A percentile compares a stretch with the other conserved stretches of the same genome.
Conservation (phyloP, 768 basidiomycete genomes). For the Pleurotus pulmonarius region DNA sequence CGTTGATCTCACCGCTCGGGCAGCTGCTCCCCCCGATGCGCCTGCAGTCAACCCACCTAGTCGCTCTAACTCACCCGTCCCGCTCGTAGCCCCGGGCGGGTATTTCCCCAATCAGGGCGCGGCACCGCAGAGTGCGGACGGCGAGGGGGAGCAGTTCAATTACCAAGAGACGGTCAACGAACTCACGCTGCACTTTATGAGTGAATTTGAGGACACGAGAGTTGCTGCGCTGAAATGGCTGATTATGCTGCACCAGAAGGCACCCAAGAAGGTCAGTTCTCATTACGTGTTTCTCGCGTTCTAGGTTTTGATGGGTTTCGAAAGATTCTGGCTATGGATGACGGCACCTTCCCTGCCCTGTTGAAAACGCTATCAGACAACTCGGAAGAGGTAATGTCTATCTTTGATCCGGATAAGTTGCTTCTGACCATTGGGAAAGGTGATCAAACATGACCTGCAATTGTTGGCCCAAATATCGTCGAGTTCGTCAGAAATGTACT, state of each 20-base stretch:
- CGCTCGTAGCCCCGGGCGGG: conserved; percentile 38
- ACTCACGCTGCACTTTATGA: conserved; percentile 89
- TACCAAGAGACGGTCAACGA: conserved; percentile 92
- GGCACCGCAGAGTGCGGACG: conserved; percentile 23
- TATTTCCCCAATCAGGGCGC: conserved; percentile 25
- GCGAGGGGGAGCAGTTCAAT: conserved; percentile 77
- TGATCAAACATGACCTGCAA: conserved; percentile 95
- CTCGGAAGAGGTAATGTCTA: conserved; percentile 74
- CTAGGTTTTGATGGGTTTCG: neutral
- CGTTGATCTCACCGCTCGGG: conserved; percentile 28
- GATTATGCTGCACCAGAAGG: conserved; percentile 97
- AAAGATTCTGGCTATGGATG: conserved; percentile 93
- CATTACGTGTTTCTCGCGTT: neutral
- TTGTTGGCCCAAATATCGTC: conserved; percentile 96
- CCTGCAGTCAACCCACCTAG: conserved; percentile 31
- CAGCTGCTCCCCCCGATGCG: conserved; percentile 26
- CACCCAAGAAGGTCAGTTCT: conserved; percentile 78
- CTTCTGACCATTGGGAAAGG: conserved; percentile 36
- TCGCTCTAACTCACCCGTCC: conserved; percentile 62
- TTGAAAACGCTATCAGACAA: conserved; percentile 95
- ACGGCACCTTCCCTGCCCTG: conserved; percentile 93
- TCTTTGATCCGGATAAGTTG: neutral
- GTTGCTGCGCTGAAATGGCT: conserved; percentile 97
- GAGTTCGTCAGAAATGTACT: conserved; percentile 92
- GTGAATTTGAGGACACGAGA: conserved; percentile 94